Base-by-base conservation (phyloP, 2,329 filamentous ascomycete species). In the Furcasterigmium sp. region DNA sequence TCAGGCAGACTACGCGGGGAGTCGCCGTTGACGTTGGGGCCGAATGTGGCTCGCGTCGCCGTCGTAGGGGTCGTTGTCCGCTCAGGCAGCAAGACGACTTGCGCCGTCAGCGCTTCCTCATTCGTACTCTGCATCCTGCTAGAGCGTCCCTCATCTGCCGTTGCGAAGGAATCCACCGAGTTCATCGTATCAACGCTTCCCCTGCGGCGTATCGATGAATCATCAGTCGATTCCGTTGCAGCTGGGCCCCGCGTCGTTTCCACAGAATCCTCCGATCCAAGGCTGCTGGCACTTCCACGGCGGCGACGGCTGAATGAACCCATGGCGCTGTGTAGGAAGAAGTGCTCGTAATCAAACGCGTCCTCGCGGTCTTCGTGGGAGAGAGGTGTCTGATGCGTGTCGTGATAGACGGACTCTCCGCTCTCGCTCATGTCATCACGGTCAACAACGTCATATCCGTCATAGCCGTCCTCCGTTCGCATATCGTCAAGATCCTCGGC, bases 261-360 rank as follows among this genome's bases (percentile, higher is more conserved):
- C 3, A 78, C 72, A 13, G 81, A 84, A 45, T 71, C 75, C 34
- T 78, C 76, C 0, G 80, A 84, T 53, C 67, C 73, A 46, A 69
- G 73, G 55, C 81, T 84, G 39, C 67, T 69, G 34, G 58, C 62
- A 51, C 78, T 80, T 6, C 56, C 62, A 44, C 70, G 63, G 30
- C 67, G 61, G 46, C 70, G 68, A 45, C 74, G 69, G 51, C 76
- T 82, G 56, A 89, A 83, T 3, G 77, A 89, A 6, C 89, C 90
- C 76, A 96, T 84, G 10, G 90, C 89, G 52, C 88, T 95, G 61
- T 96, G 90, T 13, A 96, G 73, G 62, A 95, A 95, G 66, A 96
- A 96, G 59, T 95, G 84, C 61, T 95, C 87, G 50, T 97, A 97
- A 61, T 97, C 91, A 56, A 97, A 97, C 1, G 91, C 91, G 62